Percentiles rank a stretch among this genome's conserved stretches.
Evolutionary conservation across 2,329 filamentous ascomycete genomes (phyloP).

Genomic region (Westerdykella sp.): DNA sequence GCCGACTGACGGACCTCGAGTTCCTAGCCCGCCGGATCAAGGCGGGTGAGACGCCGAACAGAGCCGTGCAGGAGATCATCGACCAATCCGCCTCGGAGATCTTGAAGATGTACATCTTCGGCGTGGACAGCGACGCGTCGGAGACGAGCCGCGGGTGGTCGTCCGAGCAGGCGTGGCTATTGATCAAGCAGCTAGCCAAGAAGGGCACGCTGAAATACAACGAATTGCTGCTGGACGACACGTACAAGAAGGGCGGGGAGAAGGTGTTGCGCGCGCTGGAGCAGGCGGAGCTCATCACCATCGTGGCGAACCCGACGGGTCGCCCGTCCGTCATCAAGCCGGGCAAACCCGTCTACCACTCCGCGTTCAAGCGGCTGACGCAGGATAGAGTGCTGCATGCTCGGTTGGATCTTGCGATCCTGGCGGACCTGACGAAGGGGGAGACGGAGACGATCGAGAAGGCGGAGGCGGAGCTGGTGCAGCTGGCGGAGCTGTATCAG

Average conservation of each 20-base stretch:
- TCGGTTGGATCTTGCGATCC: constrained; percentile 60
- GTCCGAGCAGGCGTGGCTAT: constrained; percentile 79
- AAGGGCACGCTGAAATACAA: constrained; percentile 71
- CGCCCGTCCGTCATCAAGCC: constrained; percentile 71
- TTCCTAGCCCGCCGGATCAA: constrained; percentile 87
- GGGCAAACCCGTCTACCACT: constrained; percentile 78
- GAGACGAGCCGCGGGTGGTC: constrained; percentile 61
- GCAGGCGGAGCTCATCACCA: constrained; percentile 76
- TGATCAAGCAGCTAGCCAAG: constrained; percentile 73
- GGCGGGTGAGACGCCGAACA: constrained; percentile 72
- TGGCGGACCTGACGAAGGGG: constrained; percentile 62
- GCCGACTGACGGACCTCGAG: constrained; percentile 90
- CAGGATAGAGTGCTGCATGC: constrained; percentile 67
- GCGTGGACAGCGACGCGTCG: constrained; percentile 45
- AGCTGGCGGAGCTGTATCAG: constrained; percentile 57
- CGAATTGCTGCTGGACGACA: constrained; percentile 69
- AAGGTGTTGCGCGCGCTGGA: constrained; percentile 71
- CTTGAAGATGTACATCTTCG: constrained; percentile 81
- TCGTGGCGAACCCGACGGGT: constrained; percentile 63
- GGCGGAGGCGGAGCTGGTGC: constrained; percentile 67
- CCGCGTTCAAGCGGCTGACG: constrained; percentile 69
- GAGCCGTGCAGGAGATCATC: constrained; percentile 82
- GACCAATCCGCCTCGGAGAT: constrained; percentile 85
- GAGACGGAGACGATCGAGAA: constrained; percentile 72
- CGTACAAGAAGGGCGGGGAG: constrained; percentile 69